Evolutionary conservation across 805 yeast species (phyloP).

Genomic region (Candida qinlingensis): DNA sequence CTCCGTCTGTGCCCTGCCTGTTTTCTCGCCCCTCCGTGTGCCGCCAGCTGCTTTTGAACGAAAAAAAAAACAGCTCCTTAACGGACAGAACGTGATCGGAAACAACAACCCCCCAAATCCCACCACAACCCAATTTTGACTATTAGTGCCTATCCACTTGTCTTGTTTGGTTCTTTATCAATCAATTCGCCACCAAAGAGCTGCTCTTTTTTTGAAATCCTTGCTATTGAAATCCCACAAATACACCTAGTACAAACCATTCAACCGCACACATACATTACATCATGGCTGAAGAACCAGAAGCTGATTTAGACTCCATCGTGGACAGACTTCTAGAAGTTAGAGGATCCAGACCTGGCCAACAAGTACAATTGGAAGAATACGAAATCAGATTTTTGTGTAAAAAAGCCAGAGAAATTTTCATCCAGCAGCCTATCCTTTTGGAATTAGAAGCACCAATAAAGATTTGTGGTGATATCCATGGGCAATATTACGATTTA

Average conservation of each 20-base stretch:
- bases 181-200: not conserved
- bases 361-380: slow-evolving; percentile 90
- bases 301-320: slow-evolving; percentile 94
- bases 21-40: not conserved
- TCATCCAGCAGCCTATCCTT: slow-evolving; percentile 94
- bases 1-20: not conserved
- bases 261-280: not conserved
- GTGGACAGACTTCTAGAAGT: slow-evolving; percentile 96
- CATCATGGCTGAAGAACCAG: slow-evolving; percentile 44
- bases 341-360: slow-evolving; percentile 97
- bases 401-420: slow-evolving; percentile 96
- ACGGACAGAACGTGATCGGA: not conserved
- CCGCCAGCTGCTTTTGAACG: not conserved
- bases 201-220: not conserved
- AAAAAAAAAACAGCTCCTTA: not conserved
- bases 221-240: not conserved
- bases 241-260: not conserved
- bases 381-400: slow-evolving; percentile 92
- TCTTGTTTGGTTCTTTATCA: not conserved
- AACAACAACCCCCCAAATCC: not conserved
- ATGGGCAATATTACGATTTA: slow-evolving; percentile 96
- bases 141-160: not conserved
- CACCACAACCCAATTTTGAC: not conserved
- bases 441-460: slow-evolving; percentile 97
- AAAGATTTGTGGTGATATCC: slow-evolving; percentile 94